Base-by-base conservation (phyloP, 306 rosid genomes). In the Cucurbita maxima region DNA sequence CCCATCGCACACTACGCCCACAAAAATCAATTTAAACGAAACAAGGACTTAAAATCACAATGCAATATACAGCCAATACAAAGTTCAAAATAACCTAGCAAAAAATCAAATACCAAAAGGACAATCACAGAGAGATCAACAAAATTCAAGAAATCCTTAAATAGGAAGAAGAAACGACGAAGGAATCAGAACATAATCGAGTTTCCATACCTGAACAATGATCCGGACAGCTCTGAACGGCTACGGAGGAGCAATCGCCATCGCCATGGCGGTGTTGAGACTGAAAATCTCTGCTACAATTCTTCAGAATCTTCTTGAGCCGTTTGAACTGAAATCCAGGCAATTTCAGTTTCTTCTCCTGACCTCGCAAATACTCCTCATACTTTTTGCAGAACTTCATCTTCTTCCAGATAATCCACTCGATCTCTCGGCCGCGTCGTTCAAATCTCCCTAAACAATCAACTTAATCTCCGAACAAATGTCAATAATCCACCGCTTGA, bases 331-430 rank as follows among this genome's bases (percentile, higher is more conserved):
- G 95, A 76, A 94, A 87, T 50, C 51, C 96, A 7, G 96, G 98
- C 14, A 89, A 86, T 52, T 89, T 86, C 64, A 89, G 86, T 66
- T 89, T 86, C 69, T 82, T 81, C 84, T 85, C 80, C 69, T 94
- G 96, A 58, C 84, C 86, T 78, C 87, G 89, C 92, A 91, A 84
- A 89, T 86, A 94, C 71, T 89, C 83, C 66, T 85, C 90, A 78
- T 94, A 94, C 79, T 73, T 87, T 87, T 94, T 94, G 85, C 98
- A 91, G 84, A 94, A 94, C 82, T 94, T 94, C 98, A 94, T 94
- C 48, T 80, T 94, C 43, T 80, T 83, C 64, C 54, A 14, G 68
- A 43, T 37, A 78, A 61, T 68, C 37, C 71, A 56, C 72, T 7
- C 5, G 56, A 34, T 38, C 41, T 50, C 68, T 40, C 22, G 3